A percentile compares a stretch with the other conserved stretches of the same genome.
Evolutionary conservation across 352 stramenopile species (phyloP).

Genomic region (Pilasporangium apinafurcum): DNA sequence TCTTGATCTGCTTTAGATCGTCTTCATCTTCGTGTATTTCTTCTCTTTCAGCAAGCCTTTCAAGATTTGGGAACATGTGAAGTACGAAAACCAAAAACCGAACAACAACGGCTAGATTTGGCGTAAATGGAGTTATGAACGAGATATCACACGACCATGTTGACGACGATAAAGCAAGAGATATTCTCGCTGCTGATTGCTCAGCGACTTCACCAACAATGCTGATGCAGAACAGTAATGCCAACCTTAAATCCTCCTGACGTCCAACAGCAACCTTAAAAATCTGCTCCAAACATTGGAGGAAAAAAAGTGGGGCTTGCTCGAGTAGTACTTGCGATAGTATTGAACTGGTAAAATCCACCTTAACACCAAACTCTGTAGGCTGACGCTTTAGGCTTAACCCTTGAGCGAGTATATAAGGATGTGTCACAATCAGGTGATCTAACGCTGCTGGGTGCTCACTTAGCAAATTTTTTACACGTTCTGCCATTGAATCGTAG

Average conservation of each 20-base stretch:
- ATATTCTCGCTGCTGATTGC: conserved; percentile 26
- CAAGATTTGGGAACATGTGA: conserved; percentile 39
- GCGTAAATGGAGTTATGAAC: conserved; percentile 18
- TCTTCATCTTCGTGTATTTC: conserved; percentile 69
- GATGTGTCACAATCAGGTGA: conserved; percentile 50
- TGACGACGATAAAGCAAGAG: not conserved
- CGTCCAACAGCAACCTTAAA: conserved; percentile 42
- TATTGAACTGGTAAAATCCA: conserved; percentile 35
- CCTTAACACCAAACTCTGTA: too few species aligned
- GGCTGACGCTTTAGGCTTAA: not conserved
- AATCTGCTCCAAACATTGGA: conserved; percentile 49
- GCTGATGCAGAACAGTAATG: conserved; percentile 47
- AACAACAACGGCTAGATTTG: conserved; percentile 41
- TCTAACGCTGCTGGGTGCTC: conserved; percentile 44
- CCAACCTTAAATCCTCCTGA: conserved; percentile 46
- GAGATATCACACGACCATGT: too few species aligned
- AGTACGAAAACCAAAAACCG: conserved; percentile 61
- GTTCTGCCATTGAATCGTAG: conserved; percentile 23
- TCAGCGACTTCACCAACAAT: conserved; percentile 32
- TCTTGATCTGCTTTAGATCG: conserved; percentile 34
- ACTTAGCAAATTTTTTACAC: conserved; percentile 28
- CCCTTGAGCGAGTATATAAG: conserved; percentile 43
- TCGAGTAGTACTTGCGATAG: conserved; percentile 38
- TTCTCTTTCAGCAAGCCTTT: conserved; percentile 48
- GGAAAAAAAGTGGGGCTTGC: conserved; percentile 30